Base-by-base conservation (phyloP, 345 rosid species). In the Pelargonium nanum region DNA sequence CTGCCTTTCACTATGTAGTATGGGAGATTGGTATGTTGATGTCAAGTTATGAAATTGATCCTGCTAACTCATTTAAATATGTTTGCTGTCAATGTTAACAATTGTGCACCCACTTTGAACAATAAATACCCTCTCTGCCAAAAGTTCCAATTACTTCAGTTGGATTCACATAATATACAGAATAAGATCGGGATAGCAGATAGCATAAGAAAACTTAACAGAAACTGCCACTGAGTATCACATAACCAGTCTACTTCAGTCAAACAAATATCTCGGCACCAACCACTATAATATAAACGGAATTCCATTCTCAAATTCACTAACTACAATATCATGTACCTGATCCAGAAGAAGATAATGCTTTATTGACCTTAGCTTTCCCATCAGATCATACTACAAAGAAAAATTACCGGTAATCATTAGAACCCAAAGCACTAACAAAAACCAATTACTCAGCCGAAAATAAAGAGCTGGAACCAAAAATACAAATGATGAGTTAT, bases 291-390 rank as follows among this genome's bases (percentile, higher is more conserved):
- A 34, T 34, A 9, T 34, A 34, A 34, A 10, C 45, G 6, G 45
- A 34, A 34, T 9, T 34, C 13, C 12, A 19, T 19, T 51, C 54
- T 51, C 5, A 51, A 51, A 19, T 19, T 51, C 21, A 51, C 10
- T 7, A 19, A 51, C 22, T 51, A 19, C 24, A 12, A 54, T 24
- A 55, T 51, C 19, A 75, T 21, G 61, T 81, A 93, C 99, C 99
- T 93, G 99, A 75, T 93, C 97, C 32, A 89, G 95, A 65, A 93
- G 99, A 71, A 89, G 96, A 80, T 89, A 93, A 61, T 89, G 97
- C 85, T 93, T 93, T 68, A 93, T 80, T 50, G 97, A 93, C 65
- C 82, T 73, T 73, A 93, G 67, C 81, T 91, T 87, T 78, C 96
- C 99, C 68, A 81, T 71, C 56, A 93, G 82, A 72, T 87, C 99